Evolutionary conservation across 805 yeast species (phyloP), one percentile per base, ranked within the genome.

Genomic region (Teunomyces pallodes): DNA sequence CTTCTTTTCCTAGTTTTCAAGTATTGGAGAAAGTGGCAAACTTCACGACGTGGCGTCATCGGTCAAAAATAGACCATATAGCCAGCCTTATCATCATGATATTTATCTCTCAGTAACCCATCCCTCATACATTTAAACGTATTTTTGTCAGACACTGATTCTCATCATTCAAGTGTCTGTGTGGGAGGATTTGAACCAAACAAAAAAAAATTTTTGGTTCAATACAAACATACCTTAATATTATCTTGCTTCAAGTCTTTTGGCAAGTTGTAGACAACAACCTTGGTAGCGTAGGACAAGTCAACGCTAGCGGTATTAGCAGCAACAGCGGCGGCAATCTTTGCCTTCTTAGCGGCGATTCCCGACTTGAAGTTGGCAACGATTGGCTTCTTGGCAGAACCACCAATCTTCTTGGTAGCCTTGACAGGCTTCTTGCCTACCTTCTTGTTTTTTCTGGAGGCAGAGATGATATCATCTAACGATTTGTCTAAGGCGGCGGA

Each of bases 381-480:
- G 48, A 50, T 54, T 30, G 56, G 58, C 45, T 64, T 62, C 51
- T 61, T 58, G 36, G 55, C 57, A 32, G 42, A 24, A 36, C 71
- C 70, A 36, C 71, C 70, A 36, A 65, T 60, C 47, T 66, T 67
- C 57, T 69, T 60, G 46, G 76, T 74, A 38, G 67, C 72, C 49
- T 69, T 69, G 49, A 61, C 63, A 36, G 61, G 56, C 54, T 56
- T 64, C 45, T 50, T 58, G 50, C 44, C 60, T 46, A 52, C 52
- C 50, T 51, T 67, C 61, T 54, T 64, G 28, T 13, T 10, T 40
- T 51, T 52, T 45, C 50, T 73, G 58, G 75, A 67, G 54, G 87
- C 72, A 50, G 96, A 81, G 65, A 92, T 87, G 69, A 92, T 92
- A 61, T 90, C 97, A 76, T 92, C 99, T 64, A 92, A 82, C 43